Base-by-base conservation (phyloP, 768 basidiomycete genomes). In the Galerina sulciceps region DNA sequence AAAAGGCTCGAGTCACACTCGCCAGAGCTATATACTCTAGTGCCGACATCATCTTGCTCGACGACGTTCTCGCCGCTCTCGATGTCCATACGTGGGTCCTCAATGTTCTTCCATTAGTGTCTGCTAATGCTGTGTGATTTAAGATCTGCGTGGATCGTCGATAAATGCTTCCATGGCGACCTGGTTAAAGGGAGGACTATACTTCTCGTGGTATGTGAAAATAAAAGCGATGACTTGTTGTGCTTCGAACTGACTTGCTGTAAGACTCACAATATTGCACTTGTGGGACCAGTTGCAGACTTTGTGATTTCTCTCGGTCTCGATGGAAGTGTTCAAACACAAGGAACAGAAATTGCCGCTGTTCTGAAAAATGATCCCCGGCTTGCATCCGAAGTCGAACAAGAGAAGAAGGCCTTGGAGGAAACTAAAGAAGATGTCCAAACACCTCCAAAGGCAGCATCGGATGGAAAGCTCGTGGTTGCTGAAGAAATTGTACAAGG, bases 91-190 rank as follows among this genome's bases (percentile, higher is more conserved):
- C 67, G 70, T 71, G 42, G 46, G 69, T 47, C 2, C 2, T 31
- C 4, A 11, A 18, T 23, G 14, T 8, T 8, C 26, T 38, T 13
- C 42, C 22, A 31, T 31, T 11, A 26, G 15, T 14, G 18, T 5
- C 1, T 23, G 20, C 23, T 14, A 20, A 13, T 20, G 5, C 23
- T 53, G 11, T 55, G 4, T 87, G 88, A 38, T 23, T 14, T 22
- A 63, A 94, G 93, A 0, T 90, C 94, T 0, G 85, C 88, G 61
- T 90, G 92, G 73, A 83, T 99, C 44, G 89, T 89, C 65, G 78
- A 85, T 17, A 79, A 93, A 55, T 95, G 91, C 65, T 79, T 97
- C 42, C 79, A 81, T 55, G 94, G 94, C 6, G 86, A 89, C 41
- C 75, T 96, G 37, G 80, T 93, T 67, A 73, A 78, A 36, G 85